Base-by-base conservation (phyloP, 2,329 filamentous ascomycete genomes). In the Balansia obtecta region DNA sequence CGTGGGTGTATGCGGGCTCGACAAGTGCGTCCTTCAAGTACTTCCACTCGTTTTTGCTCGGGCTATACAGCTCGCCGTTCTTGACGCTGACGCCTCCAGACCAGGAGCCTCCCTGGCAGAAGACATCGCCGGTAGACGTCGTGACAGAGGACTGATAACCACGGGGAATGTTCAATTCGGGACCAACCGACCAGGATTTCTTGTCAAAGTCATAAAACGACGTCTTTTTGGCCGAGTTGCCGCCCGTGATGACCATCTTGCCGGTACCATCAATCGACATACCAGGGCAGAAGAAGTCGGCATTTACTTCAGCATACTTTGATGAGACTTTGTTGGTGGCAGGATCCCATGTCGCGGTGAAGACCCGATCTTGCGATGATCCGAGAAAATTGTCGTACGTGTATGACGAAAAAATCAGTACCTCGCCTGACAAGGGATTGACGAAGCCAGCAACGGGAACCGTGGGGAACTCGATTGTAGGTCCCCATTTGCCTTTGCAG, bases 221-320 rank as follows among this genome's bases (percentile, higher is more conserved):
- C 1, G 73, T 76, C 41, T 69, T 69, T 6, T 64, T 59, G 7
- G 71, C 71, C 50, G 71, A 67, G 22, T 71, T 70, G 1, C 79
- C 79, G 6, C 79, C 78, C 0, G 72, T 75, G 7, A 82, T 70
- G 2, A 80, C 57, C 8, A 78, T 67, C 9, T 68, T 64, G 0
- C 76, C 77, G 8, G 70, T 62, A 15, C 67, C 68, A 50, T 74
- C 71, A 12, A 73, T 61, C 46, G 52, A 53, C 38, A 53, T 53
- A 2, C 76, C 77, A 0, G 77, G 75, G 56, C 76, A 79, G 55
- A 77, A n/a, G n/a, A n/a, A n/a, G n/a, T n/a, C n/a, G n/a, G n/a
- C n/a, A n/a, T n/a, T n/a, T n/a, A n/a, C n/a, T n/a, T n/a, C 60
- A 8, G 70, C 34, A 2, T 58, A 56, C 16, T 59, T 60, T 20